Base-by-base conservation (phyloP, 163 green algal genomes). In the Scenedesmus sp. region DNA sequence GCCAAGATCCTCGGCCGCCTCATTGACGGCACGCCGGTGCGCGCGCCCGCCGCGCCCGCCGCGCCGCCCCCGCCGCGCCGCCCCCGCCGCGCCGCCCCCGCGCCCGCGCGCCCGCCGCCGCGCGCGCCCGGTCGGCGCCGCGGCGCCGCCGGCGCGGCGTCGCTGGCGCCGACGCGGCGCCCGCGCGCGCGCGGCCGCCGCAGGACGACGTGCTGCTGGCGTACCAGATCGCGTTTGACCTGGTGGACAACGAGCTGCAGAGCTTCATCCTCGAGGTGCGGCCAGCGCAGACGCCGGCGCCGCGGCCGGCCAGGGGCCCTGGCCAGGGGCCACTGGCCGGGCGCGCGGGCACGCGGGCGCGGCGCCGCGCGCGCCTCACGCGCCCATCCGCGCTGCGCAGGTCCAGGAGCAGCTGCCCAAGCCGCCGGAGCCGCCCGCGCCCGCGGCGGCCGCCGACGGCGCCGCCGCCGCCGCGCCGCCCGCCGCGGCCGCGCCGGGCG, bases 171-270 rank as follows among this genome's bases (percentile, higher is more conserved):
- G n/a, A n/a, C n/a, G n/a, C n/a, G n/a, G n/a, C n/a, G n/a, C n/a
- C n/a, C n/a, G n/a, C n/a, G n/a, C n/a, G n/a, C n/a, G n/a, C n/a
- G n/a, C n/a, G n/a, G n/a, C n/a, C n/a, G n/a, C 20, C 70, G 63
- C 66, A 94, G 73, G 87, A 96, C n/a, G 86, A 97, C 18, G 83
- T 86, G 57, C 84, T 99, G 58, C 72, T 99, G 81, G 95, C 96
- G 4, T 97, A 97, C 73, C 96, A 99, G 88, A 90, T 99, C 39
- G 54, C 45, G 5, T 99, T 99, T 72, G 95, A 99, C 86, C 90
- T 99, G 34, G 95, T 97, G 57, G 96, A 98, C 81, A 96, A 96
- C 48, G 95, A 99, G 80, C 88, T 96, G 83, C 95, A 97, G 83
- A 89, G 89, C 18, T 99, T 99, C 81, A 80, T 97, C 54, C 58